Base-by-base conservation (phyloP, 2,329 filamentous ascomycete genomes). In the Colletotrichum costaricense region DNA sequence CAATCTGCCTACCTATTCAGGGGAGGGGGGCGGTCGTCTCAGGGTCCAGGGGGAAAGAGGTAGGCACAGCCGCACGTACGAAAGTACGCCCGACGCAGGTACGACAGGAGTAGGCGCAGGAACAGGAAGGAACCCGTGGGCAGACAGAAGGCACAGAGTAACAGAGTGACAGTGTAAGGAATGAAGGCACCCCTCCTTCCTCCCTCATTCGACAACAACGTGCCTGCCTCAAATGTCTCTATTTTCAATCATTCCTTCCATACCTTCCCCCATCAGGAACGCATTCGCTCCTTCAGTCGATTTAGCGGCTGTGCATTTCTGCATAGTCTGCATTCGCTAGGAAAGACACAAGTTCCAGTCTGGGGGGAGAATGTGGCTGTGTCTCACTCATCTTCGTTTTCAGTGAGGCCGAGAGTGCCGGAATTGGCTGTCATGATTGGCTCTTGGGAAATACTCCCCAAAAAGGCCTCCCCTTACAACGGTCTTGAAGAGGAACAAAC, bases 321-420 rank as follows among this genome's bases (percentile, higher is more conserved):
- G 42, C 19, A 22, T 11, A 49, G 11, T 22, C 42, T 49, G 42
- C 42, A 49, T 49, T 55, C 35, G 11, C 33, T n/a, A 65, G 49
- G 24, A 46, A 56, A 56, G 28, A 33, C 56, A 26, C 33, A 49
- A 35, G 42, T 49, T 49, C 42, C 42, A 49, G 52, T 26, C 67
- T 22, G 54, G 54, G 38, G 30, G 60, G 56, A 55, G 60, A 57
- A 66, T 68, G 70, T 73, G 70, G 70, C 70, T 73, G 70, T 73
- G 70, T 73, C 49, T 73, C 70, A 73, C 66, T 69, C 69, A n/a
- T 14, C 60, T 59, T 59, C 55, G 38, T 56, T 60, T 62, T 24
- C 52, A 42, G 9, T 4, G 54, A 65, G 30, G 55, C 67, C 67
- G 67, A 52, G n/a, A 26, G 54, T 70, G 24, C 69, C 56, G 59